Evolutionary conservation across 1,139 yeast species (phyloP).

Genomic region (Saccharomycopsis phalli): DNA sequence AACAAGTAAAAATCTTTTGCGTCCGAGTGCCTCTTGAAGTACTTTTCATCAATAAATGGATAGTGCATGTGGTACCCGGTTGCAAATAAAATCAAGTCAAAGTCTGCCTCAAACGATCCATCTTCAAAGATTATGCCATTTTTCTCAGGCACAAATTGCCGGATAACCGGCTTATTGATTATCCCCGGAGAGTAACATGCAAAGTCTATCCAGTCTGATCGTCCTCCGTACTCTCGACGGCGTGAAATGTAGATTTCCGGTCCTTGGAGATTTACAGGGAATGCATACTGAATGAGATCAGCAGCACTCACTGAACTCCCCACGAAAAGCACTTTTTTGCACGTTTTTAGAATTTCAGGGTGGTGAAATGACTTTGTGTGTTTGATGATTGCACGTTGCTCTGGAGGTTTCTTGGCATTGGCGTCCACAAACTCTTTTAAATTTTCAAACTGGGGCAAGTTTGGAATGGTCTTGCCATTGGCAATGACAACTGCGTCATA

Average conservation of each 20-base stretch:
- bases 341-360: conserved; percentile 27
- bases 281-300: conserved; percentile 41
- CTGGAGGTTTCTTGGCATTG: neutral
- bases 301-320: conserved; percentile 45
- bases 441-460: conserved; percentile 35
- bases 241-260: conserved; percentile 10
- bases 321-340: conserved; percentile 37
- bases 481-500: conserved; percentile 39
- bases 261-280: conserved; percentile 30
- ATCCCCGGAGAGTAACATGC: conserved; percentile 34
- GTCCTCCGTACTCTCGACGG: neutral
- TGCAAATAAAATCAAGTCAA: conserved; percentile 35
- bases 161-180: conserved; percentile 29
- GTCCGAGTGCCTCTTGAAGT: conserved; percentile 12
- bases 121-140: conserved; percentile 29
- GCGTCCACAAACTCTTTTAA: conserved; percentile 33
- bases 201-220: conserved; percentile 14
- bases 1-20: conserved; percentile 30
- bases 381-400: conserved; percentile 23
- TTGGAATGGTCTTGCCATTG: conserved; percentile 40
- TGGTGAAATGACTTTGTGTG: conserved; percentile 35
- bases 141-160: conserved; percentile 20
- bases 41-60: conserved; percentile 29
- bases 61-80: conserved; percentile 38
- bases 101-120: conserved; percentile 29